Conservation (phyloP, 2,329 filamentous ascomycete genomes). For the Aspergillus hiratsukae region DNA sequence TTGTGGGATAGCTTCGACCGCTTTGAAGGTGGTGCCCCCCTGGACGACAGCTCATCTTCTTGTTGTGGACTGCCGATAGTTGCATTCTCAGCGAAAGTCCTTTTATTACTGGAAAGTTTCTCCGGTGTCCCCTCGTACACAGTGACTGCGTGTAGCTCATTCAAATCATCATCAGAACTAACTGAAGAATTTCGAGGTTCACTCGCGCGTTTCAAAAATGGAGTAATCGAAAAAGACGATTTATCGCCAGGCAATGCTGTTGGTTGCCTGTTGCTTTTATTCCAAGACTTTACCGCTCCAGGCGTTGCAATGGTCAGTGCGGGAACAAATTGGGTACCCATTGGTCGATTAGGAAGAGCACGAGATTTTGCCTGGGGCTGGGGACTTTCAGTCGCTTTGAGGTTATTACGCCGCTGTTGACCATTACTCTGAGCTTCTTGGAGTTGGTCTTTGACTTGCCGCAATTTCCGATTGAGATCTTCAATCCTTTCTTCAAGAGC, state of each 20-base stretch:
- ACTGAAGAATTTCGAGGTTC: conserved; percentile 43
- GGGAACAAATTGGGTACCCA: conserved; percentile 33
- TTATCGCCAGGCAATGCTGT: conserved; percentile 71
- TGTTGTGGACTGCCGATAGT: background rate
- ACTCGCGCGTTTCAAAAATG: conserved; percentile 76
- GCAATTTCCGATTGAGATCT: conserved; percentile 65
- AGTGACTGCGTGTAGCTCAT: conserved; percentile 17
- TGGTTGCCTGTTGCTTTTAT: conserved; percentile 55
- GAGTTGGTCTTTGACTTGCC: conserved; percentile 65
- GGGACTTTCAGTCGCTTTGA: conserved; percentile 22
- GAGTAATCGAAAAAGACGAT: conserved; percentile 88
- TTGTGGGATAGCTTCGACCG: background rate
- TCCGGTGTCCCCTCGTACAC: conserved; percentile 3
- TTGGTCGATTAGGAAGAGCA: conserved; percentile 33
- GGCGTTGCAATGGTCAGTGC: conserved; percentile 50
- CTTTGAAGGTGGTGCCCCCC: background rate
- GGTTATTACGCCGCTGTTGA: conserved; percentile 38
- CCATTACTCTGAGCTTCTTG: conserved; percentile 58
- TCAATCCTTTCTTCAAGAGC: conserved; percentile 67
- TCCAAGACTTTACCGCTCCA: conserved; percentile 45
- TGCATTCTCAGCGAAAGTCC: background rate
- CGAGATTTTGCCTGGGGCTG: conserved; percentile 35
- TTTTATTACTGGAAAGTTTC: background rate
- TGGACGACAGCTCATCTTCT: background rate
- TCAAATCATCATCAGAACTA: conserved; percentile 24